phyloP scores from a whole-genome alignment of 2,329 filamentous ascomycete genomes.

The Microsporum audouinii region DNA sequence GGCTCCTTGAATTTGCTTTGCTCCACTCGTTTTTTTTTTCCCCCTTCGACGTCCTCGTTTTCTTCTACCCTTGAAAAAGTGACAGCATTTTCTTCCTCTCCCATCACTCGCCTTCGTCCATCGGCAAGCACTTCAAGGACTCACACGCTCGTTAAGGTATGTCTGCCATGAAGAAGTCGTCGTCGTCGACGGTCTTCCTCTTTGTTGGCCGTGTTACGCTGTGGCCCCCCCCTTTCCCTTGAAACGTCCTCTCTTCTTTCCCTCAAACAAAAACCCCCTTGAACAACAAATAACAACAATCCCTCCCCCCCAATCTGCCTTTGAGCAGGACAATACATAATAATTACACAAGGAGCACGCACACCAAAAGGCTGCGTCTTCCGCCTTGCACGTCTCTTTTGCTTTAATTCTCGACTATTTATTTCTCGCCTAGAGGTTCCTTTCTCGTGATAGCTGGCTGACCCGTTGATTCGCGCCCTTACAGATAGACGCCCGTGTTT shows the following conservation, averaged over 20 bases:
- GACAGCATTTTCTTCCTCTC: not conserved
- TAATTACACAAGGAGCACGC: not conserved
- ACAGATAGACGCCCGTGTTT: conserved; percentile 17
- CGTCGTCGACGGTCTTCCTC: not conserved
- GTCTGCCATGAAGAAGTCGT: not conserved
- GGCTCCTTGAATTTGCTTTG: not conserved
- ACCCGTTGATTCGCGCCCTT: conserved; percentile 19
- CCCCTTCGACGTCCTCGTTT: not conserved
- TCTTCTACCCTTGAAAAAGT: not conserved
- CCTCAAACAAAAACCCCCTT: not conserved
- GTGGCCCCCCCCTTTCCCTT: conserved; percentile 2
- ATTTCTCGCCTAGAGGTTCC: conserved; percentile 17
- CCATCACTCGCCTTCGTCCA: not conserved
- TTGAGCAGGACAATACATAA: too few species aligned
- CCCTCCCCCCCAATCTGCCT: too few species aligned
- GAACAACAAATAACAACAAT: not conserved
- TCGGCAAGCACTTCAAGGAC: not conserved
- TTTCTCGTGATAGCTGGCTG: conserved; percentile 22
- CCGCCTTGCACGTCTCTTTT: not conserved
- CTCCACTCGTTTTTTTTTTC: not conserved
- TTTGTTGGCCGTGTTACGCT: not conserved
- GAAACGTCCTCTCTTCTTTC: not conserved
- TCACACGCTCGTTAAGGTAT: not conserved
- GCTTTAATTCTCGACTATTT: conserved; percentile 2
- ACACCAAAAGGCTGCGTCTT: not conserved